Conservation (phyloP, 495 filamentous ascomycete genomes). For the Annulohypoxylon maeteangense region DNA sequence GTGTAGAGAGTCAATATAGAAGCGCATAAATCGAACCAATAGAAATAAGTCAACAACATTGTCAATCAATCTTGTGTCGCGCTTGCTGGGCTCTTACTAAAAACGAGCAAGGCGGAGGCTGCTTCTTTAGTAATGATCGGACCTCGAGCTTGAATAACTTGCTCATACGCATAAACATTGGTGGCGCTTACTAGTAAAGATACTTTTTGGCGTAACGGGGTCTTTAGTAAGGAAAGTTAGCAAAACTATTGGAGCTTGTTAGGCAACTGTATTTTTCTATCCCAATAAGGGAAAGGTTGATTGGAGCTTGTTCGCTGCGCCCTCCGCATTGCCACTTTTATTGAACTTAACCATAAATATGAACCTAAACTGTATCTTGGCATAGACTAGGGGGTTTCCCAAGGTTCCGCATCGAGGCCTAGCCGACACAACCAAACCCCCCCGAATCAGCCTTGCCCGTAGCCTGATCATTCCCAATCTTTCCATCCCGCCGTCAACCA, state of each 20-base stretch:
- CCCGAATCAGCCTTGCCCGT: constrained; percentile 47
- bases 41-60: not conserved
- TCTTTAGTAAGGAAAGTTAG: not conserved
- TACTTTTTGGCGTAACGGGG: not conserved
- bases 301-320: not conserved
- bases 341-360: not conserved
- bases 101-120: constrained; percentile 15
- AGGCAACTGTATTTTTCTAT: not conserved
- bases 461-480: constrained; percentile 47
- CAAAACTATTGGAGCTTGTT: not conserved
- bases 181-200: not conserved
- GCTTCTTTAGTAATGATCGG: constrained; percentile 25
- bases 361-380: constrained; percentile 11
- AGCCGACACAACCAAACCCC: constrained; percentile 34
- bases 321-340: not conserved
- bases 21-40: not conserved
- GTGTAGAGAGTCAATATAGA: not conserved
- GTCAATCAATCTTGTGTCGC: constrained; percentile 4
- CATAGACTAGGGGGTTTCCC: constrained; percentile 7
- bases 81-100: constrained; percentile 22
- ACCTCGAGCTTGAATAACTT: constrained; percentile 9
- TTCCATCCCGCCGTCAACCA: constrained; percentile 23
- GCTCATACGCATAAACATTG: not conserved
- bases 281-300: not conserved
- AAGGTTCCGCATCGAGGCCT: constrained; percentile 7